A percentile compares a stretch with the other conserved stretches of the same genome.
These are phyloP conservation scores for Aspergillus kassunensis DNA, from an alignment of 495 filamentous ascomycete species.

Conservation along the genomic window DNA sequence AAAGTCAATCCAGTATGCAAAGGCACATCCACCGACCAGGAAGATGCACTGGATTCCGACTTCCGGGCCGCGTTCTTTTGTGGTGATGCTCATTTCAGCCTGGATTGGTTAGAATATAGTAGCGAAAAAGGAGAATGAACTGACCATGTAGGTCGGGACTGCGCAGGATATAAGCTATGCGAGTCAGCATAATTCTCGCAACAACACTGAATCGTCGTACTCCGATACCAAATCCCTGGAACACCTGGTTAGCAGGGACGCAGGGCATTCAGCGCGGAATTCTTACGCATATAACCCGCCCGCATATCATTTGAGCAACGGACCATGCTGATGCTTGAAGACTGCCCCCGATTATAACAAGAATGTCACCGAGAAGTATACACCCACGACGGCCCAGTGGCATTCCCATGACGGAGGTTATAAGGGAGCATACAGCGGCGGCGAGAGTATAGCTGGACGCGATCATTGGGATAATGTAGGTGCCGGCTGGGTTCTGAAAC, in stretches of 20 bases:
- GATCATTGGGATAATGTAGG: slow-evolving; percentile 35
- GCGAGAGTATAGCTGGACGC: slow-evolving; percentile 31
- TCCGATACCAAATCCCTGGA: slow-evolving; percentile 16
- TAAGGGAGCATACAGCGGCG: slow-evolving; percentile 27
- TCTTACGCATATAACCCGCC: slow-evolving; percentile 18
- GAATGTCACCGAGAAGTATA: slow-evolving; percentile 29
- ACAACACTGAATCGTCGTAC: too few species aligned
- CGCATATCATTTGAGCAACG: slow-evolving; percentile 21
- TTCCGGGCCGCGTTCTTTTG: slow-evolving; percentile 4
- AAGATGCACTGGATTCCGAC: slow-evolving; percentile 6
- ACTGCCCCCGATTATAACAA: slow-evolving; percentile 16
- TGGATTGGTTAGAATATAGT: not conserved
- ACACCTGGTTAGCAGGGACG: not conserved
- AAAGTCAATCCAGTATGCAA: slow-evolving; percentile 22
- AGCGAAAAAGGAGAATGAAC: not conserved
- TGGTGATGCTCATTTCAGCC: slow-evolving; percentile 3
- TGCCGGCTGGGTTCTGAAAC: slow-evolving; percentile 23
- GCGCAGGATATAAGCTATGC: slow-evolving; percentile 7
- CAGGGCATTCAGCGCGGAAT: not conserved
- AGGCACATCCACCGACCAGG: not conserved
- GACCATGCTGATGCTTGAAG: slow-evolving; percentile 19
- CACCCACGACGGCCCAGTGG: slow-evolving; percentile 20
- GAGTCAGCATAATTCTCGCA: not conserved
- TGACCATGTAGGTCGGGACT: slow-evolving; percentile 18
- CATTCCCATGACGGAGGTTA: slow-evolving; percentile 16